Base-by-base conservation (phyloP, 2,329 filamentous ascomycete species). In the Penicillium sp. region DNA sequence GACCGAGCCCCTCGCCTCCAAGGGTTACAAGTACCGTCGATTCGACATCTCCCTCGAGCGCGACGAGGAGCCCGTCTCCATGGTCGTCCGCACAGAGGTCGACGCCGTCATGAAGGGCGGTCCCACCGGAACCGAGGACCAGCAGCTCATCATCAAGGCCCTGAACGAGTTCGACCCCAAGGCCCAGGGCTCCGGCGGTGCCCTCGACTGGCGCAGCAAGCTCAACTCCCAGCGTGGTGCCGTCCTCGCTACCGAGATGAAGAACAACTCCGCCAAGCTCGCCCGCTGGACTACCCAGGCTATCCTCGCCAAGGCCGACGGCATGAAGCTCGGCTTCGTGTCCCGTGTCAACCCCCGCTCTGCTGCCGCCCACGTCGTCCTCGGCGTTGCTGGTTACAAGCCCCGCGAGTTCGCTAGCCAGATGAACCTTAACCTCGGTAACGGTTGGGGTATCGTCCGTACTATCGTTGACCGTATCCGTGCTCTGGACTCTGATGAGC, bases 201-300 rank as follows among this genome's bases (percentile, higher is more conserved):
- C 94, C 55, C 84, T 99, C 52, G 94, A 99, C 84, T 99, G 94
- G 94, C 86, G 94, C 75, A 89, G 88, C 67, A 99, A 99, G 85
- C 86, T 99, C 60, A 89, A 90, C 64, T 91, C 88, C 69, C 93
- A 97, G 82, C 89, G 94, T 71, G 94, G 94, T 86, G 94, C 94
- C 57, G 93, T 99, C 43, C 90, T 99, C 27, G 94, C 94, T 21
- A 99, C 94, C 13, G 94, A 99, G 82, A 99, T 99, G 94, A 99
- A 99, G 90, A 99, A 99, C 86, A 99, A 99, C 86, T 92, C 88
- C 73, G 96, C 91, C 89, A 99, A 99, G 84, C 88, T 99, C 62
- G 94, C 94, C 58, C 85, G 94, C 75, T 99, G 94, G 94, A 96
- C 94, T 33, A 91, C 93, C 43, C 94, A 99, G 83, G 91, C 89